Evolutionary conservation across 139 green algal species (phyloP), one percentile per base, ranked within the genome.

Genomic region (Coelastrella sp.): DNA sequence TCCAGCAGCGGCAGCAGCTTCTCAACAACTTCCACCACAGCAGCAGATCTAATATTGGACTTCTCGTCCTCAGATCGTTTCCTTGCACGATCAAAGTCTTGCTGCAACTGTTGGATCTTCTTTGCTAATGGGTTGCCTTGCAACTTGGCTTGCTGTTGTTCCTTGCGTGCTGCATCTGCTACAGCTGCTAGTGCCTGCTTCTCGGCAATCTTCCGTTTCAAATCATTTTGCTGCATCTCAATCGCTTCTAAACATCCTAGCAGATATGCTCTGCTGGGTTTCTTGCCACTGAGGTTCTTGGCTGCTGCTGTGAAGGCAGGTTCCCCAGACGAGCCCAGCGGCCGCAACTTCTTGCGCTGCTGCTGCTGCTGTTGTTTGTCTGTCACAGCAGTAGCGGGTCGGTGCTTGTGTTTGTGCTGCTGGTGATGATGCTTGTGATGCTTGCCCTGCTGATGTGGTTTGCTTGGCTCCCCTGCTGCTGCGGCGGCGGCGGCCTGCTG

Each of bases 1-100:
- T 99, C 97, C 19, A 99, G 92, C 71, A 98, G 81, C n/a, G 96
- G 96, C 92, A 98, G 90, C 89, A 98, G 87, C 22, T 88, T 91
- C 56, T 91, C 83, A 32, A 99, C 76, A 13, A 97, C 92, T 68
- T 96, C 91, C 13, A 58, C 80, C 17, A 81, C 65, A 64, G 87
- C 64, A 57, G 66, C 54, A 5, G 47, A 65, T 56, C 10, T 71
- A 3, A 79, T 32, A 61, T 19, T 54, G 3, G 64, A 80, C 78
- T 86, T 91, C 16, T 86, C 87, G 11, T n/a, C 61, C 47, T 23
- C 78, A 58, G 66, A 80, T 11, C 87, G 65, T 68, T 86, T 32
- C 74, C 78, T 59, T 7, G 83, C 83, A 8, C 64, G 59, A 22
- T 88, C 83, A 80, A 88, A 88, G 68, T 88, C 83, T 23, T 66